Evolutionary conservation across 2,329 filamentous ascomycete genomes (phyloP), one percentile per base, ranked within the genome.

Genomic region (Colletotrichum musicola): DNA sequence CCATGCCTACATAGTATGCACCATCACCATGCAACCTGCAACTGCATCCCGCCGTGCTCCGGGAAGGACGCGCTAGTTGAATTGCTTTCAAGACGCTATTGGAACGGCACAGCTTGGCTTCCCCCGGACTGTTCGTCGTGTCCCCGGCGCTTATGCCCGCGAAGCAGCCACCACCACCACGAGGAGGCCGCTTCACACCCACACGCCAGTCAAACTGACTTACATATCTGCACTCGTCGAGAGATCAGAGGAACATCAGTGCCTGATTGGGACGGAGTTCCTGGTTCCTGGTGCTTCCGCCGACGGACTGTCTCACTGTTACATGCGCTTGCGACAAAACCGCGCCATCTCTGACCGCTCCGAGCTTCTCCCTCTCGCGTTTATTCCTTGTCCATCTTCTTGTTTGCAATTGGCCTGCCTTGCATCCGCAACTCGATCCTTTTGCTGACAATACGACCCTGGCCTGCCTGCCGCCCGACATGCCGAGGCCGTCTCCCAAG

Each of bases 241-340:
- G 49, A 68, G 40, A 50, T 51, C 30, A 50, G 65, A 65, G 65
- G 44, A 60, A 55, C 35, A 65, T 61, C 18, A 40, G 38, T 65
- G 35, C 62, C 62, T 38, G 10, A 55, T 65, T 20, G 55, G 62
- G 62, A 40, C 44, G 35, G 25, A 68, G 65, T 68, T 68, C 65
- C 65, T 68, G 65, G 65, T 68, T 68, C 65, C 65, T 68, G 65
- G 50, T 56, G 22, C 49, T 65, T 49, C 18, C 27, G 49, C 46
- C 38, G 47, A 22, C 40, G 38, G 38, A n/a, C 16, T 16, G 65
- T 60, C 55, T 68, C 42, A 38, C 44, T 44, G 25, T 68, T 62
- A 68, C 62, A 60, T 68, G 65, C 62, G 50, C 42, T 18, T 25
- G 22, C 22, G 22, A 27, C 14, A n/a, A 46, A 6, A 50, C 20